phyloP scores from a whole-genome alignment of 192 early-diverging fungal genomes.

The Coemansia brasiliensis region DNA sequence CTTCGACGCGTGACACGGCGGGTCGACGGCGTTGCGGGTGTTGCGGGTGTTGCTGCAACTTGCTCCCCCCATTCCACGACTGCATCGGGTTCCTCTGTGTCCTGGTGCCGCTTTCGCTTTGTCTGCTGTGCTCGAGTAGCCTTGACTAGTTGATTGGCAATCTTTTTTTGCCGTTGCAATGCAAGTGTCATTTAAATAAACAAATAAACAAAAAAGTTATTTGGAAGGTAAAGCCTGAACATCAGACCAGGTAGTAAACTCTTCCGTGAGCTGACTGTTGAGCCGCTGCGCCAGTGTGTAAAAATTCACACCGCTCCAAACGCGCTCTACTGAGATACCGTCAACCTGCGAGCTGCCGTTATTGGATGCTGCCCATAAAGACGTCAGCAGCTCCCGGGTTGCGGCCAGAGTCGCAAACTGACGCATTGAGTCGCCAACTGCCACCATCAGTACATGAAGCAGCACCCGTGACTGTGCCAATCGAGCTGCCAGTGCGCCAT shows the following conservation, averaged over 20 bases:
- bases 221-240: constrained; percentile 14
- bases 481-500: constrained; percentile 5
- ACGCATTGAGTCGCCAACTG: constrained; percentile 41
- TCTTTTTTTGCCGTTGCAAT: constrained; percentile 20
- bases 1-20: constrained; percentile 61
- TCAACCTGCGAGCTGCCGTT: constrained; percentile 14
- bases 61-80: constrained; percentile 38
- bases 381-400: constrained; percentile 29
- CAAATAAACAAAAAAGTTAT: constrained; percentile 4
- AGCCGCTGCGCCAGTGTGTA: constrained; percentile 36
- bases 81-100: constrained; percentile 19
- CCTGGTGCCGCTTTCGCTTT: constrained; percentile 15
- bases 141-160: constrained; percentile 35
- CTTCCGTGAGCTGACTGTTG: constrained; percentile 24
- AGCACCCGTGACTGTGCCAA: constrained; percentile 30
- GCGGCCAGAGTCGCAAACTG: constrained; percentile 33
- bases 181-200: background rate
- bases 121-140: constrained; percentile 14
- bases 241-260: constrained; percentile 34
- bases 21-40: constrained; percentile 10
- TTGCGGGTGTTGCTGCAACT: constrained; percentile 4
- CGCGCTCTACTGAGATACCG: constrained; percentile 1
- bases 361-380: constrained; percentile 25
- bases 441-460: constrained; percentile 32
- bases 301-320: constrained; percentile 39